Evolutionary conservation across 164 flowering plant genomes (phyloP), one percentile per base, ranked within the genome.

Genomic region (Tinospora cordifolia): DNA sequence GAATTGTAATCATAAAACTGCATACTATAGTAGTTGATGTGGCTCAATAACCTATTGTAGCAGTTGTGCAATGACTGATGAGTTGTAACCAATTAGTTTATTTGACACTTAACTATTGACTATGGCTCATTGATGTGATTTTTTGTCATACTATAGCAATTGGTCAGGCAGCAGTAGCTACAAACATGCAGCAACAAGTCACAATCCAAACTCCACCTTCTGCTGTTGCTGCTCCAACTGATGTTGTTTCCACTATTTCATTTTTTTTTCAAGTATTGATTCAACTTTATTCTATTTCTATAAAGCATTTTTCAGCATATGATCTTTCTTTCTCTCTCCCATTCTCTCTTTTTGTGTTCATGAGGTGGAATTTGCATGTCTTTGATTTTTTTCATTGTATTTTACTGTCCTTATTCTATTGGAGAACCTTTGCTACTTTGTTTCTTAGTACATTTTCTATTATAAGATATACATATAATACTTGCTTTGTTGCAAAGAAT

Each of bases 171-270:
- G 81, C 80, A 34, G 24, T 86, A 66, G 67, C 88, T 68, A 58
- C 89, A 70, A 79, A 71, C 46, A 40, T 75, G 74, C 90, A 84
- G 77, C 76, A 78, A 60, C 88, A 83, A 70, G 75, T 77, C 24
- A 67, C 83, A 26, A 30, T 72, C 15, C 93, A 90, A 78, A 62
- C 81, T 72, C 60, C 77, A 79, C 92, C 87, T 78, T 83, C 90
- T 78, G 80, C 80, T 67, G 71, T 77, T 59, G 79, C 83, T 71
- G 84, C 82, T 76, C 84, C 92, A 57, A 51, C 76, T 21, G 78
- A 75, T 71, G 82, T 51, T 66, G 75, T 73, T 71, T 70, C 94
- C 3, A 77, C 83, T 67, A 60, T 77, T n/a, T n/a, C n/a, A n/a
- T n/a, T n/a, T n/a, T n/a, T n/a, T n/a, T n/a, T n/a, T n/a, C n/a